These are phyloP conservation scores for Fonsecaea nubica DNA, from an alignment of 2,329 filamentous ascomycete genomes.

Conservation along the genomic window DNA sequence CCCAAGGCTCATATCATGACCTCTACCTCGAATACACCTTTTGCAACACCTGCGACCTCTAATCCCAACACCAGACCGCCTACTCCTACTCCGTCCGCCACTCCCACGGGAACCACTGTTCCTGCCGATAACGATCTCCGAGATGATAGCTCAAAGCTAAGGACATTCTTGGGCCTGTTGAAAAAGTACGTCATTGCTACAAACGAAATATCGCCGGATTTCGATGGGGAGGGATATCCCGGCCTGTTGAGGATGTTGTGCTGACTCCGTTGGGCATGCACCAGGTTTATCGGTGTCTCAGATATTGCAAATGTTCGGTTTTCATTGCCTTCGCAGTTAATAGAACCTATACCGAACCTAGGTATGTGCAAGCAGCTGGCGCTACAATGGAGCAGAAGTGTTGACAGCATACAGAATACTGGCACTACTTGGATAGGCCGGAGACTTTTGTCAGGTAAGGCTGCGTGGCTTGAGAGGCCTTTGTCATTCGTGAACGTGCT, in stretches of 20 bases:
- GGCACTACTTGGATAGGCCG: slow-evolving; percentile 95
- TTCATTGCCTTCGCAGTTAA: slow-evolving; percentile 90
- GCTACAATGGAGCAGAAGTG: slow-evolving; percentile 9
- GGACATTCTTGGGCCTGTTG: slow-evolving; percentile 85
- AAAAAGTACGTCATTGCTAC: slow-evolving; percentile 71
- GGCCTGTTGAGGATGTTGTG: slow-evolving; percentile 13
- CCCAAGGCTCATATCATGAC: slow-evolving; percentile 33
- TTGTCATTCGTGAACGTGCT: slow-evolving; percentile 42
- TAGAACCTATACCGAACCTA: slow-evolving; percentile 94
- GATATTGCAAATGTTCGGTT: slow-evolving; percentile 96
- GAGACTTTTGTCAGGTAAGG: slow-evolving; percentile 78
- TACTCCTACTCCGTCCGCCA: slow-evolving; percentile 42
- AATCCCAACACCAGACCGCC: slow-evolving; percentile 34
- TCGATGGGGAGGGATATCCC: background rate
- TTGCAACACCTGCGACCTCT: slow-evolving; percentile 33
- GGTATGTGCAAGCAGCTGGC: slow-evolving; percentile 52
- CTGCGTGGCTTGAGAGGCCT: slow-evolving; percentile 25
- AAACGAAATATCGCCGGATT: background rate
- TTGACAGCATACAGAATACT: slow-evolving; percentile 72
- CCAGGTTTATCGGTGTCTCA: slow-evolving; percentile 90
- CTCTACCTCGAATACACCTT: slow-evolving; percentile 36
- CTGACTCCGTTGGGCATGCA: slow-evolving; percentile 26
- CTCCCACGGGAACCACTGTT: slow-evolving; percentile 40
- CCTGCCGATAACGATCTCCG: slow-evolving; percentile 60
- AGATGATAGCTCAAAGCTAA: slow-evolving; percentile 86